These are phyloP conservation scores for Apocynum venetum DNA, from an alignment of 257 asterid genomes.

Conservation along the genomic window DNA sequence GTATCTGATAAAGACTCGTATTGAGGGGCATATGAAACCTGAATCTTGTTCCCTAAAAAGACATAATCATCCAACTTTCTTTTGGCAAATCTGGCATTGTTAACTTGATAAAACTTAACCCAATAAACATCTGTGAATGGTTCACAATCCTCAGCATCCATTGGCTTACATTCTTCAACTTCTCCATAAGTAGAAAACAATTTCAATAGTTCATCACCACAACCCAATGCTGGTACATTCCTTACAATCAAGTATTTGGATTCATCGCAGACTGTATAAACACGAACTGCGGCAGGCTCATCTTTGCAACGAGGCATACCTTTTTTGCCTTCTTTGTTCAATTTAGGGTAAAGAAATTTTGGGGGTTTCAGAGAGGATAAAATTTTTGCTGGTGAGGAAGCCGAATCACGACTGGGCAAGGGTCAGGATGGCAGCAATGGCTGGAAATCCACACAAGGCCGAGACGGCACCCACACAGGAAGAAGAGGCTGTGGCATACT, in stretches of 20 bases:
- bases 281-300: constrained; percentile 66
- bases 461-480: not conserved
- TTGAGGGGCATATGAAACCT: constrained; percentile 68
- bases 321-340: not conserved
- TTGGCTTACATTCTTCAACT: constrained; percentile 83
- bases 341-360: not conserved
- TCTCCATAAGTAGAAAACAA: constrained; percentile 61
- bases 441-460: not conserved
- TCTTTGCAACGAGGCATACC: constrained; percentile 62
- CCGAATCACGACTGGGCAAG: not conserved
- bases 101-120: constrained; percentile 66
- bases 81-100: constrained; percentile 89
- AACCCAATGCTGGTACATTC: constrained; percentile 84
- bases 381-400: not conserved
- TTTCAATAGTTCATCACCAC: constrained; percentile 64
- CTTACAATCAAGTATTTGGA: constrained; percentile 84
- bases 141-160: constrained; percentile 92
- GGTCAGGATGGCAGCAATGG: not conserved
- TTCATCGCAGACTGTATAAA: constrained; percentile 89
- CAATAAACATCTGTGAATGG: constrained; percentile 75
- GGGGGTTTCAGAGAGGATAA: not conserved
- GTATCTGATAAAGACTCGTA: constrained; percentile 64
- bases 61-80: constrained; percentile 71
- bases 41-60: constrained; percentile 68
- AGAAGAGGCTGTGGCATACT: not conserved